Base-by-base conservation (phyloP, 805 yeast species). In the Komagataella phaffii region DNA sequence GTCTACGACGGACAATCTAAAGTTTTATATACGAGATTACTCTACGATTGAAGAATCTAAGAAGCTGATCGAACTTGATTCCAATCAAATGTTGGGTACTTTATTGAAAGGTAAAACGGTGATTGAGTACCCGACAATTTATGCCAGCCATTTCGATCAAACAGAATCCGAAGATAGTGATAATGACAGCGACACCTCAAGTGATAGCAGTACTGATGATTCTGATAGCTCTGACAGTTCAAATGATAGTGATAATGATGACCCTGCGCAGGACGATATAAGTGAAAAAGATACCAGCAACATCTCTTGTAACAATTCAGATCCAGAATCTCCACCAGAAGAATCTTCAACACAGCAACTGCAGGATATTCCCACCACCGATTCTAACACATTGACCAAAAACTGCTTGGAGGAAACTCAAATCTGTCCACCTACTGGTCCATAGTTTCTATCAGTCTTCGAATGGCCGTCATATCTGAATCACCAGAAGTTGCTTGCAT, bases 71-170 rank as follows among this genome's bases (percentile, higher is more conserved):
- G 60, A 62, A 45, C 45, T 81, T 14, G 66, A 70, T 18, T 51
- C 62, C 0, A 63, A 59, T 1, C 57, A 56, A n/a, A 53, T 68
- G 19, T 58, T 86, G 1, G 75, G 76, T 0, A 77, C 74, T 21
- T 69, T 71, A 1, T 57, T 88, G n/a, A 67, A 68, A 53, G 79
- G 80, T 43, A 72, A 73, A 52, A 71, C 80, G 0, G 85, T 88
- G 0, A 71, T 88, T 43, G 96, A 88, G 61, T 88, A 76, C 57
- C 96, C 96, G 0, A 83, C 89, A 0, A 68, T 88, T 3, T 73
- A 69, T 52, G 69, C 84, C 1, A 52, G 10, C 54, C 40, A 30
- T 8, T 30, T 49, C 7, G 44, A 49, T 44, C 49, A 30, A 10
- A 43, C 23, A 12, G 54, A 49, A 17, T 47, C 45, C 47, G 53